Evolutionary conservation across 2,329 filamentous ascomycete species (phyloP), one percentile per base, ranked within the genome.

Genomic region (Ascochyta lentis): DNA sequence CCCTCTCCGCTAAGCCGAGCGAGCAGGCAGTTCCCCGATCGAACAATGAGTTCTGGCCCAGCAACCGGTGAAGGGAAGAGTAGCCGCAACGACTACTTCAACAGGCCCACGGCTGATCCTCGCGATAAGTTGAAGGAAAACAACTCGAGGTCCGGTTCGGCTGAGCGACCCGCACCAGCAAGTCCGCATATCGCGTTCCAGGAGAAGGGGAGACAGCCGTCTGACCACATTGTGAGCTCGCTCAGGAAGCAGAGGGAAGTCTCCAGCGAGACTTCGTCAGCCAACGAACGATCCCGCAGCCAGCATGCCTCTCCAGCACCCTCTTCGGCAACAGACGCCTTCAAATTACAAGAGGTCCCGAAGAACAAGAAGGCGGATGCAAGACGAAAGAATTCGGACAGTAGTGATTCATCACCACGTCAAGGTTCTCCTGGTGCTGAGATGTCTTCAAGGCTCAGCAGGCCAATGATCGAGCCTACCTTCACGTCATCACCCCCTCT

Each of bases 141-240:
- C 50, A 63, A 74, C 16, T 80, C 79, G 12, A 71, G 79, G 42
- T 80, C 79, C 15, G 75, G 73, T 4, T 82, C 80, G 4, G 74
- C 75, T 15, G 80, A 82, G 61, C 57, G 63, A 22, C 73, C 79
- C 31, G 67, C 67, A 33, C 64, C 77, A 69, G 56, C 87, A 2
- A 92, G 91, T 15, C 91, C 92, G n/a, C 92, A 96, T 69, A 96
- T 96, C 66, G 90, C 92, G 22, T 96, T 92, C 72, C 92, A 96
- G 73, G 91, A 96, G 68, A 95, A 93, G 75, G 86, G 86, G 2
- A 85, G 90, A 40, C 83, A 86, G 57, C 77, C 82, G 4, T 87
- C 87, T 0, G 85, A 86, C 3, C 85, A 88, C 10, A 77, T 86
- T 23, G 80, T 85, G 27, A 83, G 83, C 34, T 78, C 81, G 1